Base-by-base conservation (phyloP, 2,329 filamentous ascomycete genomes). In the Pestalotiopsis sp. region DNA sequence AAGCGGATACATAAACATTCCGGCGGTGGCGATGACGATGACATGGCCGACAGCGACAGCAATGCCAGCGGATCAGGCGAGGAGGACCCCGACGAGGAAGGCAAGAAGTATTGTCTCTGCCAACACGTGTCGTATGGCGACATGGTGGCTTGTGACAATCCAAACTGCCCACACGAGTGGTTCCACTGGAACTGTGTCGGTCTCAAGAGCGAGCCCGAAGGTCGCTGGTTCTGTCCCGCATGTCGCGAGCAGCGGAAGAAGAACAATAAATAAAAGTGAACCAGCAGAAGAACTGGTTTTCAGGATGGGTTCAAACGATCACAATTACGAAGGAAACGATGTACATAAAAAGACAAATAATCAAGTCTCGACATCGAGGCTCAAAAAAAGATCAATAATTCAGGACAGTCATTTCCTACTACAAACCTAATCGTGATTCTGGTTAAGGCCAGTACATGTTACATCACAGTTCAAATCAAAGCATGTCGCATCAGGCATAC, bases 91-190 rank as follows among this genome's bases (percentile, higher is more conserved):
- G 91, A 91, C 57, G 90, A 90, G 67, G 91, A 91, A 71, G 92
- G 94, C 80, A 91, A 92, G 76, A 93, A 93, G 79, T 96, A 96
- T 81, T 96, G 93, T 81, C 86, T 91, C 38, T 96, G 93, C 79
- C 91, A 95, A 78, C 92, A 92, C 74, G 91, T 95, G 72, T 94
- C 92, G 79, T 94, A 93, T 76, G 93, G 93, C 70, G 92, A 95
- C 76, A 96, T 96, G 93, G 93, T 96, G 71, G 93, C 92, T 38
- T 96, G 93, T 82, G 93, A 96, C 82, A 95, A 95, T 79, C 90
- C 92, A 68, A 87, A 91, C 72, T 96, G 93, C 80, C 90, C 90
- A 61, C 93, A 89, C 76, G 93, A 96, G 81, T 96, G 93, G 93
- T 96, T 96, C 79, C 93, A 96, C 81, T 96, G 93, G 92, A 90